Evolutionary conservation across 257 asterid genomes (phyloP), one percentile per base, ranked within the genome.

Genomic region (Mentha longifolia): DNA sequence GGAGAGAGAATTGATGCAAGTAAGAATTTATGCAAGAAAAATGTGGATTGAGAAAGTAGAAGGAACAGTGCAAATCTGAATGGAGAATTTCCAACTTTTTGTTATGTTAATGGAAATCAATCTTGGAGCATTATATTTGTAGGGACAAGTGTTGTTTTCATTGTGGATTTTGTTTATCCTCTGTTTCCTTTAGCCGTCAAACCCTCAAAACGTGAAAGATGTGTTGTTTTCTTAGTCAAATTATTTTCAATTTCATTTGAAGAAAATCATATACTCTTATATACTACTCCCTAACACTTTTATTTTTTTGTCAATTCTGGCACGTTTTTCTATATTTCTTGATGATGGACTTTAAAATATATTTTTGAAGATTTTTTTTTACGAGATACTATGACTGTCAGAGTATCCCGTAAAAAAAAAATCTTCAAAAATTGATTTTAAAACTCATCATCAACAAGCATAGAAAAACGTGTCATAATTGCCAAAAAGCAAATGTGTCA

Each of bases 11-110:
- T 37, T 39, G 63, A 61, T 30, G 60, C 78, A 6, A 9, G 9
- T 54, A 68, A 72, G 54, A 75, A 4, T 63, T 58, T 72, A n/a
- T 31, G 47, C 30, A 20, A 5, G 28, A 47, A 19, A 61, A 52
- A 5, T 46, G 54, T 56, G 56, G 54, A 19, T 50, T 66, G n/a
- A 71, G 6, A 35, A 41, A 61, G 68, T 10, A 16, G 30, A 50
- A 22, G 19, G 41, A n/a, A 57, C n/a, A 55, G 71, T 73, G 79
- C 42, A 73, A 66, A 12, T 74, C 71, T 15, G 61, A 41, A 20
- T 63, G 37, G 54, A 16, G 22, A 63, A 22, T 42, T 63, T 43
- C 14, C 19, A 42, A 20, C 37, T 12, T 70, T 25, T 59, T 33
- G 3, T 59, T 19, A 9, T 65, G 25, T 15, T 45, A 25, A 14